Base-by-base conservation (phyloP, 2,329 filamentous ascomycete genomes). In the Colletotrichum tabaci region DNA sequence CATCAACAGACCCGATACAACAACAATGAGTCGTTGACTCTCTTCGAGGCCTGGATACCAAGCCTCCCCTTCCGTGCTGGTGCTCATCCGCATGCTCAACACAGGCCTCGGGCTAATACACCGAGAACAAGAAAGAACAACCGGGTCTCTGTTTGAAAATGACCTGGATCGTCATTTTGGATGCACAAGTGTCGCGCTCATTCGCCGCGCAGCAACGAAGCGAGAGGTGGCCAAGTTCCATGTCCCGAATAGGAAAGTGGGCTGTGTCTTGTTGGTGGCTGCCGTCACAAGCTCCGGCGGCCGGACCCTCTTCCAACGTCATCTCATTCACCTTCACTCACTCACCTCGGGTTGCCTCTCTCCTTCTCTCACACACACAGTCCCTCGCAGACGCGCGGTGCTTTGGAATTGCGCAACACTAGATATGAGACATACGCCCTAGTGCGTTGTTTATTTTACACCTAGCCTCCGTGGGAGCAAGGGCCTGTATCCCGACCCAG, bases 171-270 rank as follows among this genome's bases (percentile, higher is more conserved):
- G 23, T 18, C 42, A 30, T 42, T 30, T 30, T 47, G 57, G 57
- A 21, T 35, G 57, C 40, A 46, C 26, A 4, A 60, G 21, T 30
- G 23, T 21, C 57, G 26, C 16, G 35, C 52, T 63, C 47, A 58
- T 49, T 63, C 58, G 68, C 64, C n/a, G 44, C 57, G 13, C 30
- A 56, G 12, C 38, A 52, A 52, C 57, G 38, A 63, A 38, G 65
- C 57, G 58, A 58, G 58, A 58, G 65, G 65, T 67, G 68, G 58
- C 67, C 67, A 67, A 61, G 49, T 38, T 60, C 30, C 8, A 13
- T 15, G 58, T 26, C 65, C 52, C 57, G 40, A 71, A 57, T 35
- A 55, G 68, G 68, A 63, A 71, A 71, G 65, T 64, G 58, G 65
- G 68, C 58, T 60, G 65, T 68, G 46, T 49, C 42, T 23, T 40